phyloP scores from a whole-genome alignment of 768 basidiomycete species.

The Rhodosporidiobolus odoratus region DNA sequence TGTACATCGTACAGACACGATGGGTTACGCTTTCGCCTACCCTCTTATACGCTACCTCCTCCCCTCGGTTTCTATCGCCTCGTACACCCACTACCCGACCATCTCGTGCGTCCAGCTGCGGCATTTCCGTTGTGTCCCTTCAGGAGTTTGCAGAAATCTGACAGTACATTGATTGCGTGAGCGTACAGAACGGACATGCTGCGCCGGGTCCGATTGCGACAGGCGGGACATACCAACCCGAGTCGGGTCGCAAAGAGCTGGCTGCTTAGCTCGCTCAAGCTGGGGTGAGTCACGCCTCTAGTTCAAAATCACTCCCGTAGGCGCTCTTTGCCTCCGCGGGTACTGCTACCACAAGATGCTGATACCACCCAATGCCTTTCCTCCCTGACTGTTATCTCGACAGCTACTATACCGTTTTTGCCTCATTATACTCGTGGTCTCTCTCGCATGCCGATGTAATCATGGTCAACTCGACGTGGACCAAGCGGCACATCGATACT shows the following conservation, averaged over 20 bases:
- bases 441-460: conserved; percentile 60
- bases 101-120: conserved; percentile 50
- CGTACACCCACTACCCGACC: conserved; percentile 94
- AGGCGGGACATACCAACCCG: conserved; percentile 61
- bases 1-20: conserved; percentile 74
- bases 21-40: conserved; percentile 96
- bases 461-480: conserved; percentile 97
- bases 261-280: conserved; percentile 59
- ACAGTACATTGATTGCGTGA: background rate
- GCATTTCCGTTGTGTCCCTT: background rate
- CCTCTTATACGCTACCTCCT: conserved; percentile 63
- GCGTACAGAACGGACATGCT: conserved; percentile 78
- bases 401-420: conserved; percentile 85
- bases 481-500: conserved; percentile 70
- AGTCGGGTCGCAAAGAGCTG: conserved; percentile 55
- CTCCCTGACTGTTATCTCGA: too few relatives aligned
- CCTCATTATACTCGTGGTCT: conserved; percentile 70
- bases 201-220: conserved; percentile 61
- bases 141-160: background rate
- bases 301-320: background rate
- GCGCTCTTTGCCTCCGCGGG: background rate
- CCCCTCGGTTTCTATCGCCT: conserved; percentile 58
- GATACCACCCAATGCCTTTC: background rate
- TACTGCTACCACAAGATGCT: background rate
- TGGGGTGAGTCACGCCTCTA: conserved; percentile 53